A percentile compares a stretch with the other conserved stretches of the same genome.
These are phyloP conservation scores for Priceomyces medius DNA, from an alignment of 805 yeast species.

Conservation along the genomic window DNA sequence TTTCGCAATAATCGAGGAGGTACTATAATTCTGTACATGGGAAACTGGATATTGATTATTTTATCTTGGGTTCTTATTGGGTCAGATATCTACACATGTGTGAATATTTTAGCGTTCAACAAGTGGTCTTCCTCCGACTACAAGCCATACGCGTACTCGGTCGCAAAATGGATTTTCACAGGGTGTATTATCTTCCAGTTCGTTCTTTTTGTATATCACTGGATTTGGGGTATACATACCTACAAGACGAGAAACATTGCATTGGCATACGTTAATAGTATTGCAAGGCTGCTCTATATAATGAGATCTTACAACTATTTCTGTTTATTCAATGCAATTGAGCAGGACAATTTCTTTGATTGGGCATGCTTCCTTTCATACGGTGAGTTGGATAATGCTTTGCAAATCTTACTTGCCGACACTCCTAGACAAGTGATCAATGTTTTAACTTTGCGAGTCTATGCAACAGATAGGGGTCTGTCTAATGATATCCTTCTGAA, in stretches of 20 bases:
- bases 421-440: slow-evolving; percentile 86
- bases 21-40: slow-evolving; percentile 45
- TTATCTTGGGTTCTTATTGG: slow-evolving; percentile 53
- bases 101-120: slow-evolving; percentile 69
- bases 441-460: slow-evolving; percentile 61
- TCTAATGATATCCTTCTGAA: slow-evolving; percentile 46
- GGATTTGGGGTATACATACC: slow-evolving; percentile 55
- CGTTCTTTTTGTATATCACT: slow-evolving; percentile 54
- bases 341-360: slow-evolving; percentile 61
- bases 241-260: slow-evolving; percentile 65
- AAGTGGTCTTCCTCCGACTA: slow-evolving; percentile 59
- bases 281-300: slow-evolving; percentile 59
- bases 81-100: slow-evolving; percentile 77
- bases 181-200: slow-evolving; percentile 78
- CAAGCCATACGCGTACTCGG: slow-evolving; percentile 46
- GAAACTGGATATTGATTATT: slow-evolving; percentile 49
- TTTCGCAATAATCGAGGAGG: slow-evolving; percentile 45
- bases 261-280: slow-evolving; percentile 62
- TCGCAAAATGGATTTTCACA: slow-evolving; percentile 70
- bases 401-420: slow-evolving; percentile 68
- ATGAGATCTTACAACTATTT: slow-evolving; percentile 59
- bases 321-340: slow-evolving; percentile 70
- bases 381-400: slow-evolving; percentile 62
- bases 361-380: slow-evolving; percentile 66
- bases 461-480: slow-evolving; percentile 47